A percentile compares a stretch with the other conserved stretches of the same genome.
Evolutionary conservation across 495 filamentous ascomycete species (phyloP).

Genomic region (Penicillium lividum): DNA sequence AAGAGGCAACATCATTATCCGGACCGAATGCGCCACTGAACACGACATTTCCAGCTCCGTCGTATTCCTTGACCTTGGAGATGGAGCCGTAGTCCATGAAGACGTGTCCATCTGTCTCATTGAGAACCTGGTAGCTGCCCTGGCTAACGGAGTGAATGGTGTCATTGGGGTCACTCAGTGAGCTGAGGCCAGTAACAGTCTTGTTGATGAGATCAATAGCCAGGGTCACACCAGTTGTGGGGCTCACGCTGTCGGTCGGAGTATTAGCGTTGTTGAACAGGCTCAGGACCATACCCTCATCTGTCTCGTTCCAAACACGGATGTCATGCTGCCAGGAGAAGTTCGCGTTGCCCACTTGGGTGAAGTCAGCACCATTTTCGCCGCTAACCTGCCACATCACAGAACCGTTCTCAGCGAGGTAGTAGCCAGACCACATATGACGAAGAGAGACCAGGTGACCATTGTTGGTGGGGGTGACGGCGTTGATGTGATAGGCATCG

Average conservation of each 20-base stretch:
- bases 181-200: constrained; percentile 17
- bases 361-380: constrained; percentile 42
- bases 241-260: constrained; percentile 13
- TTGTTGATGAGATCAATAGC: constrained; percentile 23
- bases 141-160: constrained; percentile 37
- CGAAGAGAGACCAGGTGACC: constrained; percentile 41
- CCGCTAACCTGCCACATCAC: constrained; percentile 41
- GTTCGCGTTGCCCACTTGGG: constrained; percentile 18
- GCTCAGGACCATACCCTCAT: constrained; percentile 20
- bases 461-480: constrained; percentile 35
- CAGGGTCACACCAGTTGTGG: constrained; percentile 31
- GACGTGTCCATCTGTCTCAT: constrained; percentile 36
- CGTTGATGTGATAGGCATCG: constrained; percentile 47
- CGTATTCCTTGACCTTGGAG: constrained; percentile 47
- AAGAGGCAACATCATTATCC: constrained; percentile 40
- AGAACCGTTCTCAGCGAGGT: constrained; percentile 32
- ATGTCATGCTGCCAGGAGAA: constrained; percentile 38
- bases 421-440: constrained; percentile 38
- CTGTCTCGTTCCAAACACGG: constrained; percentile 20
- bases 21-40: constrained; percentile 29
- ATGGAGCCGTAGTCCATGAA: constrained; percentile 45
- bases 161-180: constrained; percentile 27
- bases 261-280: constrained; percentile 35
- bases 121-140: constrained; percentile 44
- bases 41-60: constrained; percentile 21